phyloP scores from a whole-genome alignment of 1,284 basidiomycete genomes.

The Trichosporon sp. region DNA sequence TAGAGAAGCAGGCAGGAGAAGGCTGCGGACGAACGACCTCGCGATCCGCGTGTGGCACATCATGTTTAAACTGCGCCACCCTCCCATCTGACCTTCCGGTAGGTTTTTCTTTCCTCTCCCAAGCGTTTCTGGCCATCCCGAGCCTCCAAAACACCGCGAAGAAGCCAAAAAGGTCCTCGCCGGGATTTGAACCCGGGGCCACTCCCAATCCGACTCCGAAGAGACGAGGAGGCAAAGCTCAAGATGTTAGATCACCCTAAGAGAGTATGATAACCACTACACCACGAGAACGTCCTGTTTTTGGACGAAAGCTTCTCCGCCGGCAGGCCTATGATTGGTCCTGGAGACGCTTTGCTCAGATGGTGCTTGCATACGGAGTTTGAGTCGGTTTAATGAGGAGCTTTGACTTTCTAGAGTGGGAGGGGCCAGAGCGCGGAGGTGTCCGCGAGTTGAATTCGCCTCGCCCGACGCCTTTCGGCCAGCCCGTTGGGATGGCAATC shows the following conservation, averaged over 20 bases:
- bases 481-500: no score
- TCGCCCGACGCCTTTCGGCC: no score
- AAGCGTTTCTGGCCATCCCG: not conserved
- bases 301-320: not conserved
- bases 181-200: slow-evolving; percentile 14
- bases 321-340: no score
- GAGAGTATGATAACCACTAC: slow-evolving; percentile 15
- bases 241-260: slow-evolving; percentile 15
- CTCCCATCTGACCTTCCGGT: not conserved
- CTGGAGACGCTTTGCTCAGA: no score
- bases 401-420: no score
- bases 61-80: not conserved
- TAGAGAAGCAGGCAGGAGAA: no score
- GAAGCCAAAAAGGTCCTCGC: slow-evolving; percentile 9
- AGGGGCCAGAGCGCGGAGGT: no score
- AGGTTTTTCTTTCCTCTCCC: not conserved
- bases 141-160: not conserved
- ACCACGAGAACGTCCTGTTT: slow-evolving; percentile 1
- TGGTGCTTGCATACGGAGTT: no score
- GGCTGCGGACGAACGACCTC: no score
- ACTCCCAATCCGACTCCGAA: not conserved
- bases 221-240: slow-evolving; percentile 1
- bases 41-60: not conserved
- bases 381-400: no score
- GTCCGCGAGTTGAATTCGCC: no score